phyloP scores from a whole-genome alignment of 2,329 filamentous ascomycete genomes.

The Pseudogymnoascus sp. region DNA sequence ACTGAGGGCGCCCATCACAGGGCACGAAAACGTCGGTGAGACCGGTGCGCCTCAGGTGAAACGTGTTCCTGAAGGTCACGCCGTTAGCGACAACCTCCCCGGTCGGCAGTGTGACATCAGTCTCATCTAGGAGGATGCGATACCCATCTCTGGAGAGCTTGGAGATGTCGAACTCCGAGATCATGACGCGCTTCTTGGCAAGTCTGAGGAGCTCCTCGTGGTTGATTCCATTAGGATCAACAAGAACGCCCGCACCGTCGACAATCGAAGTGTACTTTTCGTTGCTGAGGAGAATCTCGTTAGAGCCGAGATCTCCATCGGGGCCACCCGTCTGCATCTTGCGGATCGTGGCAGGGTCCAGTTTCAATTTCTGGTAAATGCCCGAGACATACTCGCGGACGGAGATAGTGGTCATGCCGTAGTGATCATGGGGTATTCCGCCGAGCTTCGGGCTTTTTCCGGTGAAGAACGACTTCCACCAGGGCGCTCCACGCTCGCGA shows the following conservation, averaged over 20 bases:
- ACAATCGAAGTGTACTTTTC: slow-evolving; percentile 94
- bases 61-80: slow-evolving; percentile 93
- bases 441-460: slow-evolving; percentile 94
- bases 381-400: slow-evolving; percentile 94
- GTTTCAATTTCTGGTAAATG: slow-evolving; percentile 90
- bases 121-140: slow-evolving; percentile 85
- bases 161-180: slow-evolving; percentile 71
- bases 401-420: slow-evolving; percentile 96
- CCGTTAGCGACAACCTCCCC: slow-evolving; percentile 87
- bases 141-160: slow-evolving; percentile 87
- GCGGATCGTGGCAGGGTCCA: slow-evolving; percentile 76
- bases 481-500: slow-evolving; percentile 74
- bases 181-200: slow-evolving; percentile 82
- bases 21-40: slow-evolving; percentile 86
- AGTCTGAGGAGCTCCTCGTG: slow-evolving; percentile 74
- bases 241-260: slow-evolving; percentile 91
- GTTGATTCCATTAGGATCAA: slow-evolving; percentile 84
- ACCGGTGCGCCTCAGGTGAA: slow-evolving; percentile 74
- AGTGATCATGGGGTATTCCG: slow-evolving; percentile 90
- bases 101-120: slow-evolving; percentile 71
- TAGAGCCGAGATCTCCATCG: slow-evolving; percentile 92
- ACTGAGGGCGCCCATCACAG: slow-evolving; percentile 92
- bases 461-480: slow-evolving; percentile 99
- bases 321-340: slow-evolving; percentile 98
- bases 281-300: slow-evolving; percentile 91